Evolutionary conservation across 2,329 filamentous ascomycete genomes (phyloP).

Genomic region (Karstenula rhodostoma): DNA sequence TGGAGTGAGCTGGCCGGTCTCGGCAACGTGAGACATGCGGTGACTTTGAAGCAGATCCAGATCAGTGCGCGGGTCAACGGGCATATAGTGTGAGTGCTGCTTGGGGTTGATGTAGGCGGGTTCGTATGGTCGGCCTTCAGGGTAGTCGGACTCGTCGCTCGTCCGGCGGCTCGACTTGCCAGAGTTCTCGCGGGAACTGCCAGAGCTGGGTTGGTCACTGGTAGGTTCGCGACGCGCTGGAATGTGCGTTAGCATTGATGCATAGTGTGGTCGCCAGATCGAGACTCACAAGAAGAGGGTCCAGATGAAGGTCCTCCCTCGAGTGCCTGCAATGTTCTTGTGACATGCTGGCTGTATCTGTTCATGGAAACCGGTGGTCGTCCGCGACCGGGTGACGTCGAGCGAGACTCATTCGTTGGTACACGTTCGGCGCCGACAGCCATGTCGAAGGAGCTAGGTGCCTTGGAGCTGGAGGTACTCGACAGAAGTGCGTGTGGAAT

Average conservation of each 20-base stretch:
- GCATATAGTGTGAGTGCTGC: conserved; percentile 24
- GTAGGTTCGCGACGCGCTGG: conserved; percentile 34
- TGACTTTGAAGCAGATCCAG: conserved; percentile 55
- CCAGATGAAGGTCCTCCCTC: conserved; percentile 32
- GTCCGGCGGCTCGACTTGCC: conserved; percentile 43
- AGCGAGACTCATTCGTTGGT: conserved; percentile 39
- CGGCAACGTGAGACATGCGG: conserved; percentile 59
- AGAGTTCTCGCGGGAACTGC: conserved; percentile 34
- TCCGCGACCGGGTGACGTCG: conserved; percentile 38
- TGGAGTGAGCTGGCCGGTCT: conserved; percentile 58
- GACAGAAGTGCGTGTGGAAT: conserved; percentile 41
- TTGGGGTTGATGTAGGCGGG: conserved; percentile 42
- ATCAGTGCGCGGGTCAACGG: conserved; percentile 45
- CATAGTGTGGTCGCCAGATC: too few species aligned
- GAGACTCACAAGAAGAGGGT: conserved; percentile 39
- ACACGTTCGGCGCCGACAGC: conserved; percentile 49
- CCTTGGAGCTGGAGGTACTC: conserved; percentile 46
- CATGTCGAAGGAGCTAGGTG: conserved; percentile 49
- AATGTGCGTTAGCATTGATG: conserved; percentile 13
- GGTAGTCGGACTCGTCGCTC: conserved; percentile 49
- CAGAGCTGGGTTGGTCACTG: conserved; percentile 28
- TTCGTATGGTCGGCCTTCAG: conserved; percentile 45
- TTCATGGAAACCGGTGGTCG: conserved; percentile 46
- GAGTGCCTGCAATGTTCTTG: conserved; percentile 43
- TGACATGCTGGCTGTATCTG: conserved; percentile 48